Evolutionary conservation across 441 rosid species (phyloP).

Genomic region (Populus trichocarpa): DNA sequence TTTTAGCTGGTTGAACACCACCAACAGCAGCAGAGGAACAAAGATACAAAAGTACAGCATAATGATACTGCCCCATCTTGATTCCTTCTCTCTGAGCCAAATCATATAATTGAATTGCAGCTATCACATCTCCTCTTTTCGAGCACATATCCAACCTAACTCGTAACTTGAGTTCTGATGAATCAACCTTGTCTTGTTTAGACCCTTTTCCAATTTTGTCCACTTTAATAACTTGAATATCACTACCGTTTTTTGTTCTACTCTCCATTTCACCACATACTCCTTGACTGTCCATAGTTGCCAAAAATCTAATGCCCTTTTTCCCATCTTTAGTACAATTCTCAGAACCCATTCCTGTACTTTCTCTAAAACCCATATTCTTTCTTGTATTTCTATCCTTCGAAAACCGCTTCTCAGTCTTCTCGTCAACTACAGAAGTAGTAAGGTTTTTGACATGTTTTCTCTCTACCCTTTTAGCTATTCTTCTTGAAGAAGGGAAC

Average conservation of each 20-base stretch:
- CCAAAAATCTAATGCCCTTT: constrained; percentile 1
- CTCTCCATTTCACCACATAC: constrained; percentile 13
- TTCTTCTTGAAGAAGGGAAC: constrained; percentile 18
- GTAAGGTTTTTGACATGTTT: constrained; percentile 22
- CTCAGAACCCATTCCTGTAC: constrained; percentile 21
- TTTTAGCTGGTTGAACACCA: constrained; percentile 60
- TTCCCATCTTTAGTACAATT: constrained; percentile 16
- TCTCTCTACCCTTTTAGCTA: constrained; percentile 15
- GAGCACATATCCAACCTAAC: constrained; percentile 56
- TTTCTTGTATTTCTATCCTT: constrained; percentile 18
- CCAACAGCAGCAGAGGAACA: constrained; percentile 75
- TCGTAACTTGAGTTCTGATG: constrained; percentile 25
- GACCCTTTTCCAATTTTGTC: constrained; percentile 20
- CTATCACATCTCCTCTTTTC: constrained; percentile 52
- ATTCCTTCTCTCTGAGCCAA: constrained; percentile 42
- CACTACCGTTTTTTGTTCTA: constrained; percentile 12
- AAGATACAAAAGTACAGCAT: constrained; percentile 52
- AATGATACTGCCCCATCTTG: constrained; percentile 49
- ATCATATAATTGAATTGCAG: constrained; percentile 52
- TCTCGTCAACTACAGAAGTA: constrained; percentile 30
- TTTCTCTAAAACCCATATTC: constrained; percentile 12
- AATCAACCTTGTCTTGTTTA: constrained; percentile 27
- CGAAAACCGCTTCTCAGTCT: constrained; percentile 12
- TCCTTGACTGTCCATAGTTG: constrained; percentile 8
- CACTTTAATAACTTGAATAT: constrained; percentile 11